Evolutionary conservation across 495 filamentous ascomycete species (phyloP), one percentile per base, ranked within the genome.

Genomic region (Rhizodiscina lignyota): DNA sequence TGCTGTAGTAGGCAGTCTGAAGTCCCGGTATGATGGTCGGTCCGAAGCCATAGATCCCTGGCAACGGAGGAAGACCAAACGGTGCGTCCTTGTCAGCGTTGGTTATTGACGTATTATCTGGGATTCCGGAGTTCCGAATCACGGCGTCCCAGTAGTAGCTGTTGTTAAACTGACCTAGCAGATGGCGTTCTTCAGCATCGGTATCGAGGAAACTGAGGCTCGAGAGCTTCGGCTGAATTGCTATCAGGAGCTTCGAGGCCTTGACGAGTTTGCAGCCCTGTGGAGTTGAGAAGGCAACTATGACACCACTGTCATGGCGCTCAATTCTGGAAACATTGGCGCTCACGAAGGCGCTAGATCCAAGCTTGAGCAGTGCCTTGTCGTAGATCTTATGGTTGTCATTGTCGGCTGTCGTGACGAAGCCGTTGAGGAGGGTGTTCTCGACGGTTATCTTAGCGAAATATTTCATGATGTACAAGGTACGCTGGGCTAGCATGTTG

Each of bases 161-260:
- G 37, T 43, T 40, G 17, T 32, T 29, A 39, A 62, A 63, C 30
- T 62, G 49, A 5, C 38, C 30, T 21, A 71, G 64, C 4, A 70
- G 21, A 0, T 12, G 12, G 0, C 29, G 20, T 37, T 71, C 66
- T 8, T 39, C 35, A 0, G 27, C 0, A 24, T 51, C 42, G 5
- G 67, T 55, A 32, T 58, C 53, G 23, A 60, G 59, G 5, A 42
- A 39, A 0, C 22, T 11, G 8, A 67, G 37, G 21, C 59, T 66
- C 0, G 42, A 22, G 1, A 55, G 26, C 18, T 43, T 57, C 2
- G 58, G 61, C 1, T 55, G 63, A 15, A 62, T 56, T 2, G 64
- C 47, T 15, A 62, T 43, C 26, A 71, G 37, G 2, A 69, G 43
- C 40, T 66, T 60, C 16, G 50, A 55, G 3, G 61, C 61, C 28